Evolutionary conservation across 805 yeast genomes (phyloP), one percentile per base, ranked within the genome.

Genomic region (Cyberlindnera misumaiensis): DNA sequence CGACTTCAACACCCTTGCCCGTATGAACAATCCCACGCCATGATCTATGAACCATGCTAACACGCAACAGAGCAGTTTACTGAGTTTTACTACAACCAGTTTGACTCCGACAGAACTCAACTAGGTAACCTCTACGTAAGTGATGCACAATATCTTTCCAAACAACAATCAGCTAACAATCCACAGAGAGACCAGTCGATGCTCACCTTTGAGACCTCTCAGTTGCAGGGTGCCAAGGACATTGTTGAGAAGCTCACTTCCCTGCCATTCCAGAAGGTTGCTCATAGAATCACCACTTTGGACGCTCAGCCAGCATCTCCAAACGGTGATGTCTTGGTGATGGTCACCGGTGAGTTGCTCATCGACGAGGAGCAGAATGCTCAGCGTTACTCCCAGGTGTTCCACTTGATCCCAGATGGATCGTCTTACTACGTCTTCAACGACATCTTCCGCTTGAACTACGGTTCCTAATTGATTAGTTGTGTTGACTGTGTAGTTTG

Each of bases 301-400:
- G 97, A 93, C 58, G 97, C 97, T 33, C 98, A 93, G 68, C 98
- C 98, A 35, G 96, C 94, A 28, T 83, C 95, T 41, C 86, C 95
- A 42, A 76, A 70, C 53, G 90, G 93, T 46, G 97, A 90, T 60
- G 95, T 93, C 40, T 72, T 93, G 54, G 97, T 90, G 38, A 82
- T 93, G 93, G 97, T 93, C 53, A 93, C 98, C 39, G 98, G 98
- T 47, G 96, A 86, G 64, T 75, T 93, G 49, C 66, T 88, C 54
- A 66, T 72, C 47, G 98, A 93, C 62, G 97, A 90, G 47, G 97
- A 93, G 70, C 84, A 80, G 60, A 88, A 87, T 64, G 78, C 97
- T 41, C 97, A 90, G 67, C 81, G 96, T 67, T 93, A 89, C 68
- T 86, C 97, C 25, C 98, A 93, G 69, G 95, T 87, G 34, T 93